Base-by-base conservation (phyloP, 179 eudicot species). In the Vitellaria paradoxa region DNA sequence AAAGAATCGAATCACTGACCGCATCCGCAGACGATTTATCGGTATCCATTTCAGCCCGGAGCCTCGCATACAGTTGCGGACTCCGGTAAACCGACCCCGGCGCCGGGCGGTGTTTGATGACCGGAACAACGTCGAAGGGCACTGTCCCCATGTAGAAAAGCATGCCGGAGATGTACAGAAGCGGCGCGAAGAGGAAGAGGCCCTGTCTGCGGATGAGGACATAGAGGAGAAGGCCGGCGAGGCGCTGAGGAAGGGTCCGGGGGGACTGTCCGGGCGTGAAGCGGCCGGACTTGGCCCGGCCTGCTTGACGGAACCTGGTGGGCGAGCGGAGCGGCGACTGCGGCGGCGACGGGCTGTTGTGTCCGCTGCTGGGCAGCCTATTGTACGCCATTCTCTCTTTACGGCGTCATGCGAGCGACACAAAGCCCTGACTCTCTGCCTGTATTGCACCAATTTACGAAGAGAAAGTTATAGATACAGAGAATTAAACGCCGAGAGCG, bases 121-220 rank as follows among this genome's bases (percentile, higher is more conserved):
- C 84, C 7, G 94, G 96, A 7, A 92, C 96, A 10, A 83, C 89
- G 77, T 96, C 97, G 46, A 96, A 92, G 13, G 97, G 87, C 12
- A 96, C 90, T 10, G 98, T 91, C 7, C 97, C 98, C 96, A 96
- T 90, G 72, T 96, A 96, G 55, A 96, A 86, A 1, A 96, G 76
- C 96, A 96, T 91, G 12, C 92, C 92, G 9, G 97, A 83, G 53
- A 96, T 90, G 72, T 96, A 96, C 15, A 96, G 81, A 18, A 96
- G 81, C 0, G 99, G 99, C 0, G 97, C 99, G 69, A 96, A 96
- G 14, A 96, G 86, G 65, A 96, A 96, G n/a, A 94, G 76, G 11
- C 99, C 99, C 79, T 94, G 99, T 0, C 97, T 77, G 1, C 98
- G 89, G 7, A 96, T 78, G 6, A 93, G 85, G 4, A 90, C 87